phyloP scores from a whole-genome alignment of 441 rosid species.

The Brassica hybrid region DNA sequence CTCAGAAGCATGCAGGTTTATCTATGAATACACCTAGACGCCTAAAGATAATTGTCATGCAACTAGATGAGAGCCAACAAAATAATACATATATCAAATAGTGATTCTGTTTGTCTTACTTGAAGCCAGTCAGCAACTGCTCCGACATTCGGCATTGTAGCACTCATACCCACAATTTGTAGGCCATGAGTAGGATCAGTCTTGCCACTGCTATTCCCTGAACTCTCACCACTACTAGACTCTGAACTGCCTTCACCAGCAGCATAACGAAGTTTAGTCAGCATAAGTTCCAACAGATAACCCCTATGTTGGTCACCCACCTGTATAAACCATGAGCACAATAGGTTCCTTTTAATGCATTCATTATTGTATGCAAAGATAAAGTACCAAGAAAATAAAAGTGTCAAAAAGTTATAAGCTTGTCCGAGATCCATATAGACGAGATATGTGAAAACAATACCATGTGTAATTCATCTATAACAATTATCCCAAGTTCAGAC shows the following conservation, averaged over 20 bases:
- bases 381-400: conserved; percentile 25
- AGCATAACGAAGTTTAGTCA: conserved; percentile 98
- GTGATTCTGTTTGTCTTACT: conserved; percentile 56
- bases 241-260: conserved; percentile 92
- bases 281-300: conserved; percentile 94
- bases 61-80: conserved; percentile 10
- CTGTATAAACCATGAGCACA: conserved; percentile 51
- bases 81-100: neutral
- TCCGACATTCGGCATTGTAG: conserved; percentile 98
- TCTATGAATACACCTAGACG: conserved; percentile 8
- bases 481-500: conserved; percentile 93
- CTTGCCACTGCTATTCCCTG: conserved; percentile 83
- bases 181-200: conserved; percentile 81
- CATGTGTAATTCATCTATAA: conserved; percentile 99
- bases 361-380: conserved; percentile 10
- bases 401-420: conserved; percentile 31
- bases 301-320: conserved; percentile 98
- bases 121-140: conserved; percentile 99
- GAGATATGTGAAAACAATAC: conserved; percentile 49
- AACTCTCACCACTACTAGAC: conserved; percentile 87
- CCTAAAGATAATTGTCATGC: conserved; percentile 13
- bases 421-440: conserved; percentile 25
- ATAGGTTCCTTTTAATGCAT: conserved; percentile 26
- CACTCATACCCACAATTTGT: conserved; percentile 99
- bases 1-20: conserved; percentile 17